Conservation (phyloP, 345 rosid genomes). For the Syzygium grande region DNA sequence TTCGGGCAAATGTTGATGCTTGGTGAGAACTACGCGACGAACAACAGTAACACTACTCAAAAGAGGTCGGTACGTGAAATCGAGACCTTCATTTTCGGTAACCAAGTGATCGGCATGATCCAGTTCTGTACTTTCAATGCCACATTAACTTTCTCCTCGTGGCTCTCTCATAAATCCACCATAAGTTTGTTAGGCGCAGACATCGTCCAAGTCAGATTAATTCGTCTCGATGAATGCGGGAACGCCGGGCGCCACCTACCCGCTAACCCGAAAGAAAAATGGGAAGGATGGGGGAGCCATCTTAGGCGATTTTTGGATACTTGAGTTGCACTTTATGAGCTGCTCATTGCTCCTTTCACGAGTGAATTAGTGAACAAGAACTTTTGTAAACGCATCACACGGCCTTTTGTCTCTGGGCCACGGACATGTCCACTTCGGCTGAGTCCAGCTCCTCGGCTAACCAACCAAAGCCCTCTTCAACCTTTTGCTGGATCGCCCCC, state of each 20-base stretch:
- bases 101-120: background rate
- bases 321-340: background rate
- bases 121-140: background rate
- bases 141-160: background rate
- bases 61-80: background rate
- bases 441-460: background rate
- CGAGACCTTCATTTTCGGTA: background rate
- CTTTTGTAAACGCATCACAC: background rate
- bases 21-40: background rate
- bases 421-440: background rate
- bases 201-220: background rate
- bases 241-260: background rate
- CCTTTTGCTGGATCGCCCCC: background rate
- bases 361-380: background rate
- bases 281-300: background rate
- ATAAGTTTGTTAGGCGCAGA: background rate
- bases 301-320: background rate
- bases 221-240: background rate
- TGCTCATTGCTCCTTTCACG: background rate
- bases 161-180: background rate
- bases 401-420: background rate
- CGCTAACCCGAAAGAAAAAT: background rate
- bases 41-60: background rate
- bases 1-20: background rate
- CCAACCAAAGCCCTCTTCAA: background rate